phyloP scores from a whole-genome alignment of 805 yeast genomes.

The Grigorovia humatica region DNA sequence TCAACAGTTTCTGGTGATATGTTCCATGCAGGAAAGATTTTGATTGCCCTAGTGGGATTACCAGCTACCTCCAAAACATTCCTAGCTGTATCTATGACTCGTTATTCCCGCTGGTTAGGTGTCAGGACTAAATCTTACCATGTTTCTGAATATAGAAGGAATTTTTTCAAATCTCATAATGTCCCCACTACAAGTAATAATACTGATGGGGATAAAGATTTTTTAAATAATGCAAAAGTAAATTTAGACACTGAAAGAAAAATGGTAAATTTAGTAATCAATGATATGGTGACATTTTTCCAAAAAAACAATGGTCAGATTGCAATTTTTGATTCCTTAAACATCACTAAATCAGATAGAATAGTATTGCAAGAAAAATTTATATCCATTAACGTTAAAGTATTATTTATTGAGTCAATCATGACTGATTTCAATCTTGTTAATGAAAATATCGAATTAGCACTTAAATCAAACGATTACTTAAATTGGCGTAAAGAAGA shows the following conservation, averaged over 20 bases:
- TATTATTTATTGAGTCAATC: constrained; percentile 78
- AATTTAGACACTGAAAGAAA: constrained; percentile 45
- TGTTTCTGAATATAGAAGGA: constrained; percentile 79
- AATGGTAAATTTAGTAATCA: constrained; percentile 52
- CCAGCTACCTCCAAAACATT: constrained; percentile 97
- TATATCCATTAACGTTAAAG: constrained; percentile 52
- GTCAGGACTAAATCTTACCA: constrained; percentile 88
- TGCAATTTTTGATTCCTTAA: constrained; percentile 92
- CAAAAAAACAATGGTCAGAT: constrained; percentile 78
- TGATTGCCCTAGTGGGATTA: constrained; percentile 80
- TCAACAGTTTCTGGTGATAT: constrained; percentile 86
- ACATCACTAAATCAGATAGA: constrained; percentile 66
- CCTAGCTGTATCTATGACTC: constrained; percentile 78
- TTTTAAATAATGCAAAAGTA: constrained; percentile 22
- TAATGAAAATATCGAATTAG: constrained; percentile 70
- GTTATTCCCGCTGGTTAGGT: constrained; percentile 93
- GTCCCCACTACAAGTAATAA: not conserved
- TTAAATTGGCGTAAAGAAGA: constrained; percentile 58
- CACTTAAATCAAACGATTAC: constrained; percentile 82
- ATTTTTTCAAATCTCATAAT: constrained; percentile 11
- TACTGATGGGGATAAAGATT: constrained; percentile 28
- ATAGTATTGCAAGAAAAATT: constrained; percentile 45
- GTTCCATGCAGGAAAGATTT: constrained; percentile 91
- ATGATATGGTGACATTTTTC: constrained; percentile 63
- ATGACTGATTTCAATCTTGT: constrained; percentile 65